phyloP scores from a whole-genome alignment of 257 asterid genomes.

The Nemophila menziesii region DNA sequence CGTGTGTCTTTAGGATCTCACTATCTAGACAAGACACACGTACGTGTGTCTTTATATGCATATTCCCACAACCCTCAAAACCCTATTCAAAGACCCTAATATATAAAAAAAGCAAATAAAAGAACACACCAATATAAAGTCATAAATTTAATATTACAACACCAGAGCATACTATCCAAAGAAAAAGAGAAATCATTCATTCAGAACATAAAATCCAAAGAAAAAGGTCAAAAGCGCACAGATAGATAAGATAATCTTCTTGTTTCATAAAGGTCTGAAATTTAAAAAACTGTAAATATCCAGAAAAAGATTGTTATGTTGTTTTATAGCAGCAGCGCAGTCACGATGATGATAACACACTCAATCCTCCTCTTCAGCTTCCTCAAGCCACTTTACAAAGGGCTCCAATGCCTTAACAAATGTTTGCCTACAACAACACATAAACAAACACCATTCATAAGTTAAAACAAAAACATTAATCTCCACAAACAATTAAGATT shows the following conservation, averaged over 20 bases:
- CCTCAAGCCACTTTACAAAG: slow-evolving; percentile 92
- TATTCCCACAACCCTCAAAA: too few relatives aligned
- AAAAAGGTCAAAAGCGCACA: not conserved
- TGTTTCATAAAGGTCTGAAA: not conserved
- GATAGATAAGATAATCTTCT: not conserved
- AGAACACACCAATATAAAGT: too few relatives aligned
- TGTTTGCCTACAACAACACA: slow-evolving; percentile 41
- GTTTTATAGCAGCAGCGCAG: not conserved
- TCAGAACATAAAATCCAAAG: not conserved
- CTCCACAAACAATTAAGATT: not conserved
- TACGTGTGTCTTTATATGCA: too few relatives aligned
- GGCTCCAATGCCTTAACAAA: slow-evolving; percentile 95
- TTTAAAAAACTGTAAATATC: not conserved
- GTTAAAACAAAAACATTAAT: too few relatives aligned
- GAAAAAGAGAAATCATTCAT: not conserved
- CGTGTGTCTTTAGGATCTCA: too few relatives aligned
- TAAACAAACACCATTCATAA: not conserved
- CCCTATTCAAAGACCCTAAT: too few relatives aligned
- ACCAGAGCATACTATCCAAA: not conserved
- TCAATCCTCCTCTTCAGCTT: slow-evolving; percentile 96
- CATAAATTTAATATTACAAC: not conserved
- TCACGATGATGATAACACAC: not conserved
- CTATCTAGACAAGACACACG: too few relatives aligned
- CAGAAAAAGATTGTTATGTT: not conserved
- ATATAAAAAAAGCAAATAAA: too few relatives aligned